Evolutionary conservation across 768 basidiomycete species (phyloP), one percentile per base, ranked within the genome.

Genomic region (Amanita phalloides): DNA sequence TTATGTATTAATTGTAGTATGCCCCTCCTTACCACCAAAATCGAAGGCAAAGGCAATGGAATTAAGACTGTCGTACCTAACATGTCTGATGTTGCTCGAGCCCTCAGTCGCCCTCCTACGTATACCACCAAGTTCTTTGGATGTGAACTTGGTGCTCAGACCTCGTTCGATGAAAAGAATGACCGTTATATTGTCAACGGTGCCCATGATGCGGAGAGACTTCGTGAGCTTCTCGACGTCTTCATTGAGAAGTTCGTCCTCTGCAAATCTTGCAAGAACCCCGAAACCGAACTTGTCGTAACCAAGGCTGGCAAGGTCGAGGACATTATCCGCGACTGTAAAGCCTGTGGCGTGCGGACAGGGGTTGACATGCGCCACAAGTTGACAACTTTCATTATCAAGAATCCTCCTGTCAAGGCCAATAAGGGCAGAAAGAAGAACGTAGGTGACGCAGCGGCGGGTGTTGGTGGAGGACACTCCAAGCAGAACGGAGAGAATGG

Each of bases 101-200:
- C 96, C 42, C 81, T 99, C 58, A 90, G 85, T 62, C 86, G 96
- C 53, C 95, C 95, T 54, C 88, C 96, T 25, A 80, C 93, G 39
- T 96, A 98, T 66, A 87, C 95, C 56, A 97, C 95, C 68, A 99
- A 99, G 70, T 99, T 94, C 77, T 98, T 99, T 62, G 96, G 96
- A 30, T 93, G 90, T 66, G 96, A 99, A 68, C 85, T 98, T 53
- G 96, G 96, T 56, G 96, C 96, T 32, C 95, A 98, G 70, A 95
- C 93, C 32, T 86, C 93, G 20, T 85, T 90, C 64, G 92, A 97
- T 67, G 91, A 95, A 68, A 93, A 91, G 69, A 90, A 90, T 62
- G 96, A 99, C 59, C 81, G 95, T 44, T 99, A 95, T 73, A 97
- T 99, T 57, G 95, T 98, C 68, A 98, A 98, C 61, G 96, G 96